Base-by-base conservation (phyloP, 2,329 filamentous ascomycete species). In the Diaporthe sp. region DNA sequence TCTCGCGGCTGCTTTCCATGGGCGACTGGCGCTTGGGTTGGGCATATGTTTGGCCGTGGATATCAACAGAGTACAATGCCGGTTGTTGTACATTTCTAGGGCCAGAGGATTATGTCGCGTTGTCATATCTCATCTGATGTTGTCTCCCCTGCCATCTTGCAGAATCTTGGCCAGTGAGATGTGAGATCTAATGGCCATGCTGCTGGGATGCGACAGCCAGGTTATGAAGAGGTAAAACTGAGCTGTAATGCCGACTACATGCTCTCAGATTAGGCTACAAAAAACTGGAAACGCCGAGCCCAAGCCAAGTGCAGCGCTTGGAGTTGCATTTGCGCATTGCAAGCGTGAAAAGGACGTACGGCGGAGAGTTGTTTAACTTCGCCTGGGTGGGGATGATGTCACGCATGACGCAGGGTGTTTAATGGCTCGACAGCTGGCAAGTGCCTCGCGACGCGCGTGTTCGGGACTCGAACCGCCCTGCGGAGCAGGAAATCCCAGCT, bases 351-450 rank as follows among this genome's bases (percentile, higher is more conserved):
- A 25, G 2, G 44, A 37, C 19, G 17, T 5, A 37, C 65, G n/a
- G 31, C 34, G 65, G 46, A 39, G 65, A 25, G 65, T 2, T 17
- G 28, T 42, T 55, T 55, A 7, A 42, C 65, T 70, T 70, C 49
- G 65, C 49, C 49, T 28, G 22, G 49, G 65, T 70, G 65, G 49
- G 46, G 49, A 53, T 70, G 65, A 70, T 70, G 65, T 70, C 65
- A 70, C 49, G 9, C 25, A 68, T 68, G 65, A 70, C 65, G 65
- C 46, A 31, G 49, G 46, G 15, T 4, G 1, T 4, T 28, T 8
- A 55, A 70, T 70, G 65, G 34, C 28, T 25, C 65, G 65, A 55
- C 46, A 42, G 49, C 49, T 55, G 65, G 65, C 65, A 70, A 68
- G 46, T 39, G 65, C 65, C 65, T 53, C 65, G 25, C 31, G 65